Base-by-base conservation (phyloP, 352 stramenopile species). In the Elongisporangium senticosum region DNA sequence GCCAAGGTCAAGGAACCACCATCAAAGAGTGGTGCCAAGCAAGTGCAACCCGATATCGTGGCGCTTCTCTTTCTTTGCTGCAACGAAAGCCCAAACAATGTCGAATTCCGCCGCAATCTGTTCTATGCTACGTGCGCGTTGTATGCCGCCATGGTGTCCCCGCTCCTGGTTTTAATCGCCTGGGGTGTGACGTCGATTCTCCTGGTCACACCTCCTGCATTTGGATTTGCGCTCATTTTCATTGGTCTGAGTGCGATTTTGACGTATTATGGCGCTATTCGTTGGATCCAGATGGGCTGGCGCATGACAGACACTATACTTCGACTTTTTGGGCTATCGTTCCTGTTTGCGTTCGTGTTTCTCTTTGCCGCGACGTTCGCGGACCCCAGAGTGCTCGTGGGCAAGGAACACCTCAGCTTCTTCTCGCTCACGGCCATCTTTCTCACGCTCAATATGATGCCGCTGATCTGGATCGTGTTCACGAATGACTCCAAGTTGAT, bases 381-480 rank as follows among this genome's bases (percentile, higher is more conserved):
- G 15, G 86, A 94, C 49, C 83, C 84, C 0, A 72, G 76, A 23
- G 80, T 91, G 19, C 89, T 87, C 51, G 48, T 90, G 0, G 85
- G 79, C 20, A 77, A 81, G 17, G 66, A 87, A 50, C 59, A 81
- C 20, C 57, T 95, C 47, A 82, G 93, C 19, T 91, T 92, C 33
- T 92, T 93, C 60, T 76, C 83, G 21, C 63, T 96, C 47, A 91
- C 79, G 17, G 66, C 71, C 33, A 86, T 94, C 40, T 93, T 89
- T 49, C 66, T 94, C 11, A 91, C 86, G 20, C 74, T 94, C 51
- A 93, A 94, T 62, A 92, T 96, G 84, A 85, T 94, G 71, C 84
- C 87, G 7, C 87, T 96, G 65, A 81, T 96, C n/a, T 95, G 85
- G 78, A 79, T 97, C 40, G 85, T 83, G 6, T 96, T 97, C 64